Percentiles rank a stretch among this genome's conserved stretches.
Conservation (phyloP, 2,329 filamentous ascomycete species). For the Diaporthe nobilis region DNA sequence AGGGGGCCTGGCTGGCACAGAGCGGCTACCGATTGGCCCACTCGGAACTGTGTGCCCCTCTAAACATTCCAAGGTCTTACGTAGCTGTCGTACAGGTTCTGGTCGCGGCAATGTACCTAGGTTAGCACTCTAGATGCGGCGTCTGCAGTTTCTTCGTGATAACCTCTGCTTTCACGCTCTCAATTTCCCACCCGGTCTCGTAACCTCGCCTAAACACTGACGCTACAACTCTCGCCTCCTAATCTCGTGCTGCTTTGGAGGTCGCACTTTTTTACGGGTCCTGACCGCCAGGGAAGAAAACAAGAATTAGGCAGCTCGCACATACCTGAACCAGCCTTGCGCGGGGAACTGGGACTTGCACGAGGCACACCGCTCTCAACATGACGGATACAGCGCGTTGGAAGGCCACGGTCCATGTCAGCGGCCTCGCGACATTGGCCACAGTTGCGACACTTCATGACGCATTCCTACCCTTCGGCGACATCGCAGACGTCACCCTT, state of each 20-base stretch:
- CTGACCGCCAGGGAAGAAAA: background rate
- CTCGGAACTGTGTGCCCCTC: slow-evolving; percentile 34
- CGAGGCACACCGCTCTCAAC: slow-evolving; percentile 26
- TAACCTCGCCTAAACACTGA: background rate
- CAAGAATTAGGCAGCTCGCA: background rate
- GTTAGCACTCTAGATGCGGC: slow-evolving; percentile 2
- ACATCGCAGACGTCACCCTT: slow-evolving; percentile 91
- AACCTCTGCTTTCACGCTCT: background rate
- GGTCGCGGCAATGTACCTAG: background rate
- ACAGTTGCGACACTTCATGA: slow-evolving; percentile 83
- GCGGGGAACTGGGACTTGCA: slow-evolving; percentile 33
- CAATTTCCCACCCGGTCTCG: background rate
- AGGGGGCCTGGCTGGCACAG: slow-evolving; percentile 31
- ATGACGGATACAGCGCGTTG: slow-evolving; percentile 89
- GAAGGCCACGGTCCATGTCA: slow-evolving; percentile 94
- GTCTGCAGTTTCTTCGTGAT: slow-evolving; percentile 15
- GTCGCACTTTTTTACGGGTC: background rate
- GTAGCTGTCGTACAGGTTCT: slow-evolving; percentile 25
- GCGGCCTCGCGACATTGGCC: slow-evolving; percentile 86
- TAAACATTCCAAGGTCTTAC: slow-evolving; percentile 26
- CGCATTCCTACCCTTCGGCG: slow-evolving; percentile 96
- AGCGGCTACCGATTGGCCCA: slow-evolving; percentile 30
- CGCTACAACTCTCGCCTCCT: background rate
- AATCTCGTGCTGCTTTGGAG: background rate
- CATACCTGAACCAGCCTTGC: background rate